Evolutionary conservation across 176 grass and related monocot species (phyloP), one percentile per base, ranked within the genome.

Genomic region (Rhynchospora pubera): DNA sequence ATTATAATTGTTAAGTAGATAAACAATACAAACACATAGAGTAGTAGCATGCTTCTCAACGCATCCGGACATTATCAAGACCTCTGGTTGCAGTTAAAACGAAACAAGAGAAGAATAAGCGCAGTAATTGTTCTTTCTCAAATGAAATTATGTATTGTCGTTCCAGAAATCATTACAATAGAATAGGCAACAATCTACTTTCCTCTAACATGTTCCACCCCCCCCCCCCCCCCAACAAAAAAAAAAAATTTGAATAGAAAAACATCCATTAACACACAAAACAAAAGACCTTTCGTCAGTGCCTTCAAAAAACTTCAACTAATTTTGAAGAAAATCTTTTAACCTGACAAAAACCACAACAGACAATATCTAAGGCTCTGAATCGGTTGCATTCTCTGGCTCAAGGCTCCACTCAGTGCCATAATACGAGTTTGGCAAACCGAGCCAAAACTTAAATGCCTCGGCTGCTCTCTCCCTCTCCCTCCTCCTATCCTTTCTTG

Each of bases 371-470:
- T 75, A 75, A 28, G 19, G 71, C 48, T 11, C 82, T 1, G 61
- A 80, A 43, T 73, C 50, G 2, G 72, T 57, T 5, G 86, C 43
- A 6, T 74, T 74, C 43, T 57, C 83, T 26, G 86, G 88, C 62
- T 94, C 91, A 52, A 87, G n/a, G 55, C 78, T 86, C 94, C 94
- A 97, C 30, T 94, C 92, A 57, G 78, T 82, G 74, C 87, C 90
- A 44, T 97, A 97, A 87, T 97, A 97, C 0, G 87, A 89, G 85
- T 97, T 97, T 1, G 92, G 92, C 34, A 97, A 87, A 22, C 95
- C 95, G 19, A 97, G 90, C 92, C 95, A 97, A 85, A 97, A 97
- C 79, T 97, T 97, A 82, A 97, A 97, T 0, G 95, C 95, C 88
- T 97, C 95, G 0, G 92, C 95, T 0, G 95, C 92, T 39, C 92